Evolutionary conservation across 768 basidiomycete species (phyloP).

Genomic region (Sporobolomyces phaffii): DNA sequence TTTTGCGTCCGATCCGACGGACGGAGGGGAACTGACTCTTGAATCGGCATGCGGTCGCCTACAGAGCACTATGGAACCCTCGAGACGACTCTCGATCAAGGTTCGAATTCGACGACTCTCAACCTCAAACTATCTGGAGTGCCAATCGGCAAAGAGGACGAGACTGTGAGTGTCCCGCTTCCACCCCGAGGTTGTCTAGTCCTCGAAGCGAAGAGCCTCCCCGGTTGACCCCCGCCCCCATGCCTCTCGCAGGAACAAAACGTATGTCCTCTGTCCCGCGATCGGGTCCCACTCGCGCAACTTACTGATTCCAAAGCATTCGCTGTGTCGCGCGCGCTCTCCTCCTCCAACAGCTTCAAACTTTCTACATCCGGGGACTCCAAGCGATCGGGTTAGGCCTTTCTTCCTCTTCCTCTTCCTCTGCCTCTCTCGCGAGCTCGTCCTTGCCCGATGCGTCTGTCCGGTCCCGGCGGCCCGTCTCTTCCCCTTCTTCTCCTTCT

Average conservation of each 20-base stretch:
- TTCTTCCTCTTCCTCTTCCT: slow-evolving; percentile 11
- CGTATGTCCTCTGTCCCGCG: not conserved
- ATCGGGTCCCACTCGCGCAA: no score
- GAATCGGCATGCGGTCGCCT: not conserved
- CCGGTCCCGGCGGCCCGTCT: no score
- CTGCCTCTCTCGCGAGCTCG: not conserved
- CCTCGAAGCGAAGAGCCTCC: no score
- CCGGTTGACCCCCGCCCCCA: no score
- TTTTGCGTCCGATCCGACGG: not conserved
- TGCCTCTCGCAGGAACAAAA: not conserved
- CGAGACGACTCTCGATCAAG: slow-evolving; percentile 36
- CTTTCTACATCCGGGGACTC: slow-evolving; percentile 20
- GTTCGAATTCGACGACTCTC: slow-evolving; percentile 39
- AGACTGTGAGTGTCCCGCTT: slow-evolving; percentile 32
- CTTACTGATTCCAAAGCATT: no score
- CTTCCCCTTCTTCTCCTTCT: not conserved
- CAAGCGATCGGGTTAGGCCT: slow-evolving; percentile 36
- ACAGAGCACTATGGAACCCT: slow-evolving; percentile 40
- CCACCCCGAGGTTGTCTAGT: no score
- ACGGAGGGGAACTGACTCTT: no score
- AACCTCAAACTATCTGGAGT: slow-evolving; percentile 37
- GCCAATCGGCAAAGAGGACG: slow-evolving; percentile 43
- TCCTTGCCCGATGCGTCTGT: not conserved
- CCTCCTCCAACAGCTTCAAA: slow-evolving; percentile 6
- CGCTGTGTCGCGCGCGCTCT: no score